Evolutionary conservation across 306 rosid genomes (phyloP).

Genomic region (Vigna hirtella): DNA sequence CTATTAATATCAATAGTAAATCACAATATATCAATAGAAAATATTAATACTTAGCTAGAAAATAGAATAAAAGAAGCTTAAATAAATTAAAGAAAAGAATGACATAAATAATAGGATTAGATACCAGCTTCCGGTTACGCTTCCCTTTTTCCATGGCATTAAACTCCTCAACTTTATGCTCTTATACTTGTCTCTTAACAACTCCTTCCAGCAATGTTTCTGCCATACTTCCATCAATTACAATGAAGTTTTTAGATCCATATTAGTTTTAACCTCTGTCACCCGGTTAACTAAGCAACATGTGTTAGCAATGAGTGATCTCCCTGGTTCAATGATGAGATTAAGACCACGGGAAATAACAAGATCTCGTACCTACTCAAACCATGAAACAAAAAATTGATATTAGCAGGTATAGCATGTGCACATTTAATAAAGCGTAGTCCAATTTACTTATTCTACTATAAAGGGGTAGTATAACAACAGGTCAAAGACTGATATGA

Average conservation of each 20-base stretch:
- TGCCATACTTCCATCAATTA: slow-evolving; percentile 97
- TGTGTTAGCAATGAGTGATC: slow-evolving; percentile 87
- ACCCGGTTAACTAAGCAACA: slow-evolving; percentile 94
- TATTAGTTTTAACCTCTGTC: slow-evolving; percentile 89
- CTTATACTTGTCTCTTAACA: no score
- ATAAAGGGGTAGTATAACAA: slow-evolving; percentile 10
- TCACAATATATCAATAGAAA: no score
- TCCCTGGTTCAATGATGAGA: no score
- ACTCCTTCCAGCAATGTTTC: slow-evolving; percentile 34
- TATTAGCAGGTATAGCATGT: slow-evolving; percentile 10
- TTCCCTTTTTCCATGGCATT: no score
- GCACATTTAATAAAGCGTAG: slow-evolving; percentile 2
- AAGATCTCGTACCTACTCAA: slow-evolving; percentile 76
- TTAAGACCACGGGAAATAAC: slow-evolving; percentile 85
- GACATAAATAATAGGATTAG: no score
- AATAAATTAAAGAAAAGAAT: no score
- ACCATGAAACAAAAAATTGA: slow-evolving; percentile 1
- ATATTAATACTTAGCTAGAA: no score
- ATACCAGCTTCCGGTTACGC: no score
- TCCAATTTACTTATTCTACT: not conserved
- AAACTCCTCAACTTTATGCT: no score
- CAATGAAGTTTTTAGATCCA: slow-evolving; percentile 89
- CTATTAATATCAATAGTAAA: no score
- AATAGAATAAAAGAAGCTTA: no score
- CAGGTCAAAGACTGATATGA: not conserved